phyloP scores from a whole-genome alignment of 345 rosid species.

The Hibiscus trionum region DNA sequence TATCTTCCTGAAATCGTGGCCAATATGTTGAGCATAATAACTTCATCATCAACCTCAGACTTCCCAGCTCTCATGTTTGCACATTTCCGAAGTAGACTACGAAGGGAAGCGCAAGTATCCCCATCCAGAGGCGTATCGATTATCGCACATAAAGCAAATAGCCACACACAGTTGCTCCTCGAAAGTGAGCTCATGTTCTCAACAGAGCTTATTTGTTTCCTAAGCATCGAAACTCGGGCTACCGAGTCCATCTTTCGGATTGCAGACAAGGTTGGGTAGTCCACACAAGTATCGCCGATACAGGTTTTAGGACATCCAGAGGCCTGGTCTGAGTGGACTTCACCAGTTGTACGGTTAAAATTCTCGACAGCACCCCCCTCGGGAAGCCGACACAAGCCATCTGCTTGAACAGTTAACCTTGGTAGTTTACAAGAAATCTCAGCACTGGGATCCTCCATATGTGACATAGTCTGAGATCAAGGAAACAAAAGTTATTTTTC shows the following conservation, averaged over 20 bases:
- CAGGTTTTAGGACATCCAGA: slow-evolving; percentile 7
- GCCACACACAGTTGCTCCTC: slow-evolving; percentile 54
- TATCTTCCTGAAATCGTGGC: slow-evolving; percentile 67
- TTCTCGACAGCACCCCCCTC: slow-evolving; percentile 24
- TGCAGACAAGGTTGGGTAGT: slow-evolving; percentile 37
- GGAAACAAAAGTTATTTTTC: slow-evolving; percentile 8
- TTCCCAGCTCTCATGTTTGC: slow-evolving; percentile 59
- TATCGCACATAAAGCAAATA: slow-evolving; percentile 67
- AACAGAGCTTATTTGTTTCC: slow-evolving; percentile 42
- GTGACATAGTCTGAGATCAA: slow-evolving; percentile 37
- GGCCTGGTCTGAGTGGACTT: slow-evolving; percentile 8
- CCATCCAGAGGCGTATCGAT: slow-evolving; percentile 69
- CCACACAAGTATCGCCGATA: slow-evolving; percentile 13
- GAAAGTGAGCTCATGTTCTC: slow-evolving; percentile 35
- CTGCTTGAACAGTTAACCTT: slow-evolving; percentile 9
- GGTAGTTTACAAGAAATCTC: slow-evolving; percentile 11
- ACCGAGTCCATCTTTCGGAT: slow-evolving; percentile 65
- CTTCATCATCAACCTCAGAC: slow-evolving; percentile 61
- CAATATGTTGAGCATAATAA: slow-evolving; percentile 63
- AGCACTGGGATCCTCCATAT: slow-evolving; percentile 16
- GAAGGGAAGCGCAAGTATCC: slow-evolving; percentile 59
- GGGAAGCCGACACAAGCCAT: slow-evolving; percentile 11
- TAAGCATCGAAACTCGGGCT: slow-evolving; percentile 54
- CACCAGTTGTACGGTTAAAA: slow-evolving; percentile 21
- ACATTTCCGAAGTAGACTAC: slow-evolving; percentile 66